Evolutionary conservation across 345 rosid species (phyloP).

Genomic region (Linum trigynum): DNA sequence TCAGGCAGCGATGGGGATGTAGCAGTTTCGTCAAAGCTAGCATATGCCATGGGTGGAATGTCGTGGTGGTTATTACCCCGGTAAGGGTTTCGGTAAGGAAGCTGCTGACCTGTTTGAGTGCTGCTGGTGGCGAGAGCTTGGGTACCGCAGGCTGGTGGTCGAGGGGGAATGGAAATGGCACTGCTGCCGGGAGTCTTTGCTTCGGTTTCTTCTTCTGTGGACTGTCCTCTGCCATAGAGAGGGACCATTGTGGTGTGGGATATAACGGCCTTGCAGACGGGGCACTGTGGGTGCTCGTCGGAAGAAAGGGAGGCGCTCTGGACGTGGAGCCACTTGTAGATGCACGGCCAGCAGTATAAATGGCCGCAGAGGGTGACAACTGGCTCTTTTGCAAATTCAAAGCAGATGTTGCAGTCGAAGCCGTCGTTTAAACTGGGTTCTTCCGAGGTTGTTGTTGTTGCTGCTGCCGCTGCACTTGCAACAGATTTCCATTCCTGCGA

Average conservation of each 20-base stretch:
- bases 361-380: slow-evolving; percentile 31
- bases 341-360: slow-evolving; percentile 30
- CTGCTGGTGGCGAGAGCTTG: too few relatives aligned
- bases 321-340: slow-evolving; percentile 24
- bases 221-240: slow-evolving; percentile 18
- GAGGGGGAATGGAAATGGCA: not conserved
- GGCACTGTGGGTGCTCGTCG: slow-evolving; percentile 18
- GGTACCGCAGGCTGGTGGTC: not conserved
- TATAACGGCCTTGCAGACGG: slow-evolving; percentile 25
- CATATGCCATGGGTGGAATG: not conserved
- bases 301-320: slow-evolving; percentile 13
- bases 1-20: not conserved
- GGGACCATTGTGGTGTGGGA: slow-evolving; percentile 18
- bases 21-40: not conserved
- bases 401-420: slow-evolving; percentile 28
- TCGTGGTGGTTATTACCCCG: too few relatives aligned
- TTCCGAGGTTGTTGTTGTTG: too few relatives aligned
- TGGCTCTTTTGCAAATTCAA: slow-evolving; percentile 26
- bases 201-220: not conserved
- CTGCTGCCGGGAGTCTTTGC: too few relatives aligned
- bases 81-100: too few relatives aligned
- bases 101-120: too few relatives aligned
- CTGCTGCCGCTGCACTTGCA: slow-evolving; percentile 10
- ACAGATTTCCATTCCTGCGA: slow-evolving; percentile 4
- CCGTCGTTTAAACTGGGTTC: slow-evolving; percentile 11